Evolutionary conservation across 495 filamentous ascomycete genomes (phyloP), one percentile per base, ranked within the genome.

Genomic region (Parathielavia appendiculata): DNA sequence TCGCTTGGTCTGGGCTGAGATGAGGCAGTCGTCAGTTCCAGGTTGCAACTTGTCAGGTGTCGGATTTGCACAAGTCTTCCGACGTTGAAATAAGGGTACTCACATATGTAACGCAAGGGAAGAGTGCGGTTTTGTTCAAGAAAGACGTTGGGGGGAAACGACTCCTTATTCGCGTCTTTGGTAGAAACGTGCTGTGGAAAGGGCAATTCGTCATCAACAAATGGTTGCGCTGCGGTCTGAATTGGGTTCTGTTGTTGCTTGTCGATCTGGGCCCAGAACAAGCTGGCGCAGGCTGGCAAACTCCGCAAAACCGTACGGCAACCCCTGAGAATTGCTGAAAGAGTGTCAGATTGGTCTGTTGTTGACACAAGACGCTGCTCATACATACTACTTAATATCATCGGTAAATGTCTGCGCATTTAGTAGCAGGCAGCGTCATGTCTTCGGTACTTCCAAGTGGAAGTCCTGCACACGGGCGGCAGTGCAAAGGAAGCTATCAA

Each of bases 1-100:
- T 60, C 62, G 56, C 56, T 64, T 67, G 61, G 58, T 62, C 64
- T 62, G 64, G 62, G 63, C 63, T 68, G 65, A 63, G 44, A 30
- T 20, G 48, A 51, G 30, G 46, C 41, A 57, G 54, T 30, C 51
- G 56, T 49, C 56, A 58, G 23, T 43, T 41, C 56, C 55, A 51
- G 39, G 47, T 43, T 6, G 20, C 44, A 13, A 17, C 23, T 17
- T 30, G 12, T 30, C 22, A 19, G 40, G 19, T 30, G 17, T 16
- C 23, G 9, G n/a, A 8, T n/a, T 26, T 22, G 19, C 20, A 20
- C 19, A 11, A 10, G 22, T 39, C 39, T 52, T 17, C 2, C 39
- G 36, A 51, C 22, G 48, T 5, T 23, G 14, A n/a, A 30, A n/a
- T 4, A 17, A 9, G 2, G 35, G 11, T 5, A 9, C 35, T 11